Evolutionary conservation across 2,329 filamentous ascomycete species (phyloP).

Genomic region (Botrytis pseudocinerea): DNA sequence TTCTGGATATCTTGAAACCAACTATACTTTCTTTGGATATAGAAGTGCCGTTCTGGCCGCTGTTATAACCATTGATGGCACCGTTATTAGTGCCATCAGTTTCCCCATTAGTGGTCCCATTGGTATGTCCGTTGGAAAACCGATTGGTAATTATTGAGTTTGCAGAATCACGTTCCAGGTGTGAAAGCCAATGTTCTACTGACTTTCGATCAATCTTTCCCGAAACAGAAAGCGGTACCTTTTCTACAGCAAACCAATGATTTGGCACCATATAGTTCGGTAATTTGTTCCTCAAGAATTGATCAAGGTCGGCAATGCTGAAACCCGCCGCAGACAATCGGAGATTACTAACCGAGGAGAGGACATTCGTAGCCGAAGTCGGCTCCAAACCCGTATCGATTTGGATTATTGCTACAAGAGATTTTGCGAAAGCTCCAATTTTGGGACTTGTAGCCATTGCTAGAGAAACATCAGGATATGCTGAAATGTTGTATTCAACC

Average conservation of each 20-base stretch:
- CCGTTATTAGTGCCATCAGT: background rate
- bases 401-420: slow-evolving; percentile 20
- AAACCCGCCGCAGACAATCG: slow-evolving; percentile 1
- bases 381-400: background rate
- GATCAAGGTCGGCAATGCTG: slow-evolving; percentile 5
- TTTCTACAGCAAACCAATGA: slow-evolving; percentile 26
- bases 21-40: slow-evolving; percentile 9
- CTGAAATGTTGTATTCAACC: slow-evolving; percentile 45
- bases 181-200: slow-evolving; percentile 22
- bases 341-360: slow-evolving; percentile 10
- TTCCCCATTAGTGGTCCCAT: background rate
- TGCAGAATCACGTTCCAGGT: slow-evolving; percentile 9
- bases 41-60: background rate
- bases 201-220: slow-evolving; percentile 32
- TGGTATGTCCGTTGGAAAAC: background rate
- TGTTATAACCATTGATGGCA: background rate
- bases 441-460: slow-evolving; percentile 20
- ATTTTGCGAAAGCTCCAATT: slow-evolving; percentile 13
- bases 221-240: slow-evolving; percentile 26
- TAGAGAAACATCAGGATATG: slow-evolving; percentile 3
- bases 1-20: slow-evolving; percentile 13
- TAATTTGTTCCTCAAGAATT: slow-evolving; percentile 15
- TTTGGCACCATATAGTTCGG: slow-evolving; percentile 33
- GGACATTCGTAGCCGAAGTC: background rate
- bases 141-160: background rate